Evolutionary conservation across 257 asterid genomes (phyloP).

Genomic region (Rubia yunnanensis): DNA sequence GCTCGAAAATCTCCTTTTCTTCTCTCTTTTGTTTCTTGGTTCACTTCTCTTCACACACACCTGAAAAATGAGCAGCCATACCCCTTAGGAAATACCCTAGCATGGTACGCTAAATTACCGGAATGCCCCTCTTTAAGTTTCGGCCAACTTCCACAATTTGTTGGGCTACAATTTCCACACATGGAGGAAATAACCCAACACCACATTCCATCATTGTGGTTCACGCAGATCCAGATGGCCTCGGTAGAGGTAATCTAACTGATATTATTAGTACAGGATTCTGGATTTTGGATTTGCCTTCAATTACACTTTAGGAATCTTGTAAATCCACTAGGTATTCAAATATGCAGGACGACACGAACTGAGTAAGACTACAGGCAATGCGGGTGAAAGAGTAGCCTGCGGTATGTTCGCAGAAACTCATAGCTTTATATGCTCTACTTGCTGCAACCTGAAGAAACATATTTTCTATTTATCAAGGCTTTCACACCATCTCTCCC

Average conservation of each 20-base stretch:
- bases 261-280: neutral
- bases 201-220: slow-evolving; percentile 75
- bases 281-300: neutral
- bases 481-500: neutral
- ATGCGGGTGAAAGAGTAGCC: slow-evolving; percentile 93
- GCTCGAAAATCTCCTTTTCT: no score
- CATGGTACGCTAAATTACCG: no score
- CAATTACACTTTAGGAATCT: neutral
- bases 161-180: no score
- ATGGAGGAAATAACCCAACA: no score
- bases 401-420: slow-evolving; percentile 45
- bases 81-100: no score
- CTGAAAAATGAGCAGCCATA: no score
- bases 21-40: no score
- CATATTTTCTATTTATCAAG: no score
- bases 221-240: slow-evolving; percentile 93
- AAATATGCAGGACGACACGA: slow-evolving; percentile 69
- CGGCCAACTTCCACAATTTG: no score
- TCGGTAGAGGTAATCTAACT: slow-evolving; percentile 55
- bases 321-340: neutral
- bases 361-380: slow-evolving; percentile 84
- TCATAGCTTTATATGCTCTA: neutral
- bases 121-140: no score
- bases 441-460: neutral
- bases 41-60: no score